phyloP scores from a whole-genome alignment of 2,329 filamentous ascomycete species.

The Colletotrichum sp. region DNA sequence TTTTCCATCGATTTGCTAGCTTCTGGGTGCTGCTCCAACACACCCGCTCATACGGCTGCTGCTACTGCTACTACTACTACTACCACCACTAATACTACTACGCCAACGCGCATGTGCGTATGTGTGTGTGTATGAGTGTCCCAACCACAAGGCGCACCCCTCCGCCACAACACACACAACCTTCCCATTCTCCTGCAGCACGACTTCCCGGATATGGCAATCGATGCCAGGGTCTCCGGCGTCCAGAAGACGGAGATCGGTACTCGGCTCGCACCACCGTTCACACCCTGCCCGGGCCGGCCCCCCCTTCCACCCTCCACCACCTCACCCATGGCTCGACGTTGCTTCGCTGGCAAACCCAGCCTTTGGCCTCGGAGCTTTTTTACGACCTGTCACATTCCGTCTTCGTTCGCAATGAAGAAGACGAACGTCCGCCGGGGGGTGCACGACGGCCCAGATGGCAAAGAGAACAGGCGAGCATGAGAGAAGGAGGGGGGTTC shows the following conservation, averaged over 20 bases:
- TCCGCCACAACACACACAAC: background rate
- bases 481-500: background rate
- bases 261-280: conserved; percentile 14
- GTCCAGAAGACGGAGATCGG: conserved; percentile 10
- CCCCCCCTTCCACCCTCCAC: background rate
- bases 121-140: background rate
- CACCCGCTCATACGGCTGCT: background rate
- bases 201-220: background rate
- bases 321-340: background rate
- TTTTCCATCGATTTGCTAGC: background rate
- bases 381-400: conserved; percentile 12
- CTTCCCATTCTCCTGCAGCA: background rate
- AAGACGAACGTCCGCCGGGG: background rate
- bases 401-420: background rate
- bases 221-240: background rate
- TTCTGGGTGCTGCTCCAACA: background rate
- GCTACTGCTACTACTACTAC: background rate
- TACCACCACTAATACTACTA: background rate
- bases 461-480: background rate
- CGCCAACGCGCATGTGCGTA: background rate
- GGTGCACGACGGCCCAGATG: background rate
- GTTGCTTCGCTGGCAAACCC: conserved; percentile 14
- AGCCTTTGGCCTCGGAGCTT: background rate
- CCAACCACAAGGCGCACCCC: background rate
- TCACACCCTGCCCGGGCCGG: conserved; percentile 10